Percentiles rank a stretch among this genome's conserved stretches.
Evolutionary conservation across 2,329 filamentous ascomycete genomes (phyloP).

Genomic region (Acrodontium crateriforme): DNA sequence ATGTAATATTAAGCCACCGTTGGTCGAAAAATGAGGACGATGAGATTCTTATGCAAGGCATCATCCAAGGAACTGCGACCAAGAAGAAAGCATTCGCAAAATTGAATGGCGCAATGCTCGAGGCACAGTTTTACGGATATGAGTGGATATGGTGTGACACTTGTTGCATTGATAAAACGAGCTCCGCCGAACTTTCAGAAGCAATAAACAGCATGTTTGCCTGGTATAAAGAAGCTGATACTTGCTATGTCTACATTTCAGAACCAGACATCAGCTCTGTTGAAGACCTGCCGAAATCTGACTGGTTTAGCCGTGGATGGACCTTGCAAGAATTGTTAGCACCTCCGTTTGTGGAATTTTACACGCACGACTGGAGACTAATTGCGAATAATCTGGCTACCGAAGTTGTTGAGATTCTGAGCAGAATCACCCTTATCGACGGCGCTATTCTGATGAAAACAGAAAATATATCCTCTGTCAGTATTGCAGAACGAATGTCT

Average conservation of each 20-base stretch:
- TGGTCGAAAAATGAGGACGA: constrained; percentile 6
- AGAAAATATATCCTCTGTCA: neutral
- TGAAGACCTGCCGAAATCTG: no score
- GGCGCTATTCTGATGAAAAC: no score
- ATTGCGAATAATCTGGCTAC: neutral
- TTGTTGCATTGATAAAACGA: constrained; percentile 9
- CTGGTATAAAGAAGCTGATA: constrained; percentile 6
- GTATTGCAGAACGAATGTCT: constrained; percentile 6
- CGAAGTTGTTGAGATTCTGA: constrained; percentile 1
- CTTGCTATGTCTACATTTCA: constrained; percentile 8
- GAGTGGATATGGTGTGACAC: constrained; percentile 10
- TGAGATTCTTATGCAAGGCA: constrained; percentile 4
- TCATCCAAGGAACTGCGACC: constrained; percentile 1
- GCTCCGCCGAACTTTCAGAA: constrained; percentile 8
- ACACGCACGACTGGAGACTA: constrained; percentile 5
- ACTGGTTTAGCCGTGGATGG: constrained; percentile 12
- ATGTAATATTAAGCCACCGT: constrained; percentile 5
- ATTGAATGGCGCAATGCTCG: constrained; percentile 4
- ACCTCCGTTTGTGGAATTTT: constrained; percentile 8
- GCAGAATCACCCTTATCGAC: no score
- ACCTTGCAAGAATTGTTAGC: constrained; percentile 15
- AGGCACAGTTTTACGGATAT: constrained; percentile 3
- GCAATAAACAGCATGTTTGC: constrained; percentile 10
- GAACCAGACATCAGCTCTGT: no score
- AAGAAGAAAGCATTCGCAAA: neutral